phyloP scores from a whole-genome alignment of 176 grass and related monocot species.

The Aegilops umbellulata region DNA sequence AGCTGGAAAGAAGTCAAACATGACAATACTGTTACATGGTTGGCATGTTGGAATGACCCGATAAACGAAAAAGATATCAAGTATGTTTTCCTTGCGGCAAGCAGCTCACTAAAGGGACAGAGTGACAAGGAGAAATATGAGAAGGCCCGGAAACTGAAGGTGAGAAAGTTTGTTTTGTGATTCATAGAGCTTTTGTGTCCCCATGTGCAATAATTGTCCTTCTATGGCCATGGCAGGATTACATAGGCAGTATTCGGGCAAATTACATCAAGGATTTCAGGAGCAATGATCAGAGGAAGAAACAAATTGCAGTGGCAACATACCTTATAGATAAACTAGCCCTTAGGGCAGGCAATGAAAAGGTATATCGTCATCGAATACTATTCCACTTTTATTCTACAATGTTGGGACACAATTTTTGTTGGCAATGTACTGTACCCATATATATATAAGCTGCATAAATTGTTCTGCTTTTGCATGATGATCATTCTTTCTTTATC shows the following conservation, averaged over 20 bases:
- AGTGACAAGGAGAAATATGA: slow-evolving; percentile 99
- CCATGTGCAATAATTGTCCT: not conserved
- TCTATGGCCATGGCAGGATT: slow-evolving; percentile 46
- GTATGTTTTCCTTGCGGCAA: slow-evolving; percentile 96
- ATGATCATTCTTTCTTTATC: not conserved
- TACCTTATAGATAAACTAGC: slow-evolving; percentile 99
- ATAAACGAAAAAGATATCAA: slow-evolving; percentile 89
- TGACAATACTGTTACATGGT: slow-evolving; percentile 96
- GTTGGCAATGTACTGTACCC: not conserved
- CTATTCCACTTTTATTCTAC: not conserved
- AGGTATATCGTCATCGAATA: slow-evolving; percentile 45
- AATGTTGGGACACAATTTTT: not conserved
- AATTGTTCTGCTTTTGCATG: not conserved
- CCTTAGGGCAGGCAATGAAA: slow-evolving; percentile 96
- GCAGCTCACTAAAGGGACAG: slow-evolving; percentile 83
- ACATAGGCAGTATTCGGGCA: slow-evolving; percentile 67
- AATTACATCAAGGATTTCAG: slow-evolving; percentile 87
- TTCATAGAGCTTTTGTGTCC: not conserved
- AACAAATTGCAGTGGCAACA: slow-evolving; percentile 89
- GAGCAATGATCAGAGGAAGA: slow-evolving; percentile 51
- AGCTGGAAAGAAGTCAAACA: slow-evolving; percentile 94
- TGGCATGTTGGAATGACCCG: slow-evolving; percentile 94
- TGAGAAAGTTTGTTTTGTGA: slow-evolving; percentile 25
- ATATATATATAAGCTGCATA: not conserved
- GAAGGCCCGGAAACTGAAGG: slow-evolving; percentile 90